Conservation (phyloP, 2,329 filamentous ascomycete species). For the Trichoderma sp. region DNA sequence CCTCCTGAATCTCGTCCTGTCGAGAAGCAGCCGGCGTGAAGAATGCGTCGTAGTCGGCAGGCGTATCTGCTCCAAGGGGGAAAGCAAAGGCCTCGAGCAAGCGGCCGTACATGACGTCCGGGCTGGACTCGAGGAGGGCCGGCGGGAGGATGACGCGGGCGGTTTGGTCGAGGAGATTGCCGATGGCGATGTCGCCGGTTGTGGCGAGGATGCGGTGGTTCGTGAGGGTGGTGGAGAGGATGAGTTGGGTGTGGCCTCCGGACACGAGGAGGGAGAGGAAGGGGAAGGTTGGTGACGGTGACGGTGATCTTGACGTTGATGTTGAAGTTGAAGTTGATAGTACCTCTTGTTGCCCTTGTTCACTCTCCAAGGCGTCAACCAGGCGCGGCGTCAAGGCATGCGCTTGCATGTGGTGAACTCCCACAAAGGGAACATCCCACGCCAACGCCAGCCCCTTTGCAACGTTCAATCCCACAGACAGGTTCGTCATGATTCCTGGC, state of each 20-base stretch:
- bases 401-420: constrained; percentile 95
- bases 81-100: constrained; percentile 80
- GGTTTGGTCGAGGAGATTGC: constrained; percentile 85
- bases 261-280: constrained; percentile 88
- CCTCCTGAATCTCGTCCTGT: constrained; percentile 52
- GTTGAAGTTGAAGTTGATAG: not conserved
- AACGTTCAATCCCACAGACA: constrained; percentile 74
- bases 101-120: constrained; percentile 75
- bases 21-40: constrained; percentile 60
- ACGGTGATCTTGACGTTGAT: not conserved
- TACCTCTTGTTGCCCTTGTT: not conserved
- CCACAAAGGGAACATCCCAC: constrained; percentile 79
- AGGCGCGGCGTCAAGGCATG: constrained; percentile 87
- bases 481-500: constrained; percentile 79
- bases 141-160: constrained; percentile 72
- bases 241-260: constrained; percentile 85
- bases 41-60: constrained; percentile 20
- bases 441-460: constrained; percentile 85
- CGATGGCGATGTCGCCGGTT: constrained; percentile 79
- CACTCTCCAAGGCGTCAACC: constrained; percentile 49
- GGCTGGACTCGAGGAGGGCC: constrained; percentile 49
- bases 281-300: constrained; percentile 62
- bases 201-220: constrained; percentile 71
- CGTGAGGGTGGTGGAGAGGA: constrained; percentile 66
- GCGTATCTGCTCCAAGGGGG: constrained; percentile 18